A percentile compares a stretch with the other conserved stretches of the same genome.
These are phyloP conservation scores for Eimeria zaria DNA, from an alignment of 169 alveolate species.

Conservation along the genomic window DNA sequence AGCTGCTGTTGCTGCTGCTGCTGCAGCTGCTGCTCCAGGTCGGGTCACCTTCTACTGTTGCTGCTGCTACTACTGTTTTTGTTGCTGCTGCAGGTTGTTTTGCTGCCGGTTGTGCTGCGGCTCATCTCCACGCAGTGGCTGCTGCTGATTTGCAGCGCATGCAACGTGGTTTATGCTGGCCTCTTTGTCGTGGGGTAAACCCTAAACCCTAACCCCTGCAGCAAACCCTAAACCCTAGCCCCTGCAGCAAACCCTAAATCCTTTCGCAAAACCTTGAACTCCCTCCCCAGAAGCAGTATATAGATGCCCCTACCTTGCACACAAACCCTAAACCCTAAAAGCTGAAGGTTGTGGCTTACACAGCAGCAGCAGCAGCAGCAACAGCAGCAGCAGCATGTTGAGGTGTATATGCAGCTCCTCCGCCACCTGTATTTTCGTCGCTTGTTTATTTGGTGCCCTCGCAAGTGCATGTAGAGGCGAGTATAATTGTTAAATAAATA, in stretches of 20 bases:
- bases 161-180: conserved; percentile 32
- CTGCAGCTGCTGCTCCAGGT: conserved; percentile 24
- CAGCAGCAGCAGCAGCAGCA: no score
- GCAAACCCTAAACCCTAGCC: not conserved
- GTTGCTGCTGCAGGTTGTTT: conserved; percentile 28
- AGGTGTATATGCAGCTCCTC: conserved; percentile 36
- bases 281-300: no score
- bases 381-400: no score
- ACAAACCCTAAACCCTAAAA: conserved; percentile 6
- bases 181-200: conserved; percentile 23
- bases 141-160: conserved; percentile 32
- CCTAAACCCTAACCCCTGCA: no score
- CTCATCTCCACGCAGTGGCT: conserved; percentile 49
- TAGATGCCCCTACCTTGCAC: no score
- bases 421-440: conserved; percentile 24
- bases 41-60: no score
- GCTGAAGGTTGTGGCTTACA: not conserved
- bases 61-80: conserved; percentile 2
- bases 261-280: not conserved
- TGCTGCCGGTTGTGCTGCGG: conserved; percentile 22
- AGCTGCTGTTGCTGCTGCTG: not conserved
- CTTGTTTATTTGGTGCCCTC: conserved; percentile 33
- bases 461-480: conserved; percentile 29
- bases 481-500: no score
- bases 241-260: conserved; percentile 2